phyloP scores from a whole-genome alignment of 75 land plant genomes.

The Pinus tabuliformis region DNA sequence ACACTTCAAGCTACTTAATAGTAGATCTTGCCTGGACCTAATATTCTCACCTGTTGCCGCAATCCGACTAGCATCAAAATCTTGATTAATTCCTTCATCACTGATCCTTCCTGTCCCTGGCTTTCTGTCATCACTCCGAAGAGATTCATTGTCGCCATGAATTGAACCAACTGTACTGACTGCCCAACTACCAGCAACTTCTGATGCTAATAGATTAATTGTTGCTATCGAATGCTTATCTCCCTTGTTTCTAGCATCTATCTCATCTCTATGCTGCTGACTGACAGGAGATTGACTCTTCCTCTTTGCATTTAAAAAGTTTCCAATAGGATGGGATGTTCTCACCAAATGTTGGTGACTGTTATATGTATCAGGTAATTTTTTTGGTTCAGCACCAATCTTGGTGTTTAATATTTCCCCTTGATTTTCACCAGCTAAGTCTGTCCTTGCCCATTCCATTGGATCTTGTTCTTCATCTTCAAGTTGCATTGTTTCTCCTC shows the following conservation, averaged over 20 bases:
- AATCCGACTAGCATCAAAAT: conserved; percentile 29
- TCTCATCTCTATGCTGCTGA: conserved; percentile 8
- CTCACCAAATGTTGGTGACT: neutral
- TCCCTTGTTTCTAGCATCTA: conserved; percentile 2
- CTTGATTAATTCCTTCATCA: conserved; percentile 20
- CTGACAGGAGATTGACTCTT: conserved; percentile 12
- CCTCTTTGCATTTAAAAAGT: neutral
- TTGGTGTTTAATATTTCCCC: neutral
- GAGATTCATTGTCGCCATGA: conserved; percentile 71
- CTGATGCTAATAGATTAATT: conserved; percentile 80
- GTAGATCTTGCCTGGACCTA: neutral
- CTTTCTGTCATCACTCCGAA: conserved; percentile 18
- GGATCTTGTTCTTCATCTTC: conserved; percentile 42
- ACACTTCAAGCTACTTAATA: neutral
- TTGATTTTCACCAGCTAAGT: conserved; percentile 1
- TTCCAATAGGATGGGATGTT: conserved; percentile 3
- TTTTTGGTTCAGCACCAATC: neutral
- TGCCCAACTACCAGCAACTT: conserved; percentile 91
- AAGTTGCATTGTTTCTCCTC: conserved; percentile 44
- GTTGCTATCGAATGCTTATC: conserved; percentile 35
- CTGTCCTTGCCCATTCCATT: neutral
- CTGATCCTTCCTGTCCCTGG: conserved; percentile 5
- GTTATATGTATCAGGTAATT: neutral
- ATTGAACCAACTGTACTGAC: conserved; percentile 69
- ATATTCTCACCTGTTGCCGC: neutral